Percentiles rank a stretch among this genome's conserved stretches.
Evolutionary conservation across 2,329 filamentous ascomycete genomes (phyloP).

Genomic region (Aspergillus flavus): DNA sequence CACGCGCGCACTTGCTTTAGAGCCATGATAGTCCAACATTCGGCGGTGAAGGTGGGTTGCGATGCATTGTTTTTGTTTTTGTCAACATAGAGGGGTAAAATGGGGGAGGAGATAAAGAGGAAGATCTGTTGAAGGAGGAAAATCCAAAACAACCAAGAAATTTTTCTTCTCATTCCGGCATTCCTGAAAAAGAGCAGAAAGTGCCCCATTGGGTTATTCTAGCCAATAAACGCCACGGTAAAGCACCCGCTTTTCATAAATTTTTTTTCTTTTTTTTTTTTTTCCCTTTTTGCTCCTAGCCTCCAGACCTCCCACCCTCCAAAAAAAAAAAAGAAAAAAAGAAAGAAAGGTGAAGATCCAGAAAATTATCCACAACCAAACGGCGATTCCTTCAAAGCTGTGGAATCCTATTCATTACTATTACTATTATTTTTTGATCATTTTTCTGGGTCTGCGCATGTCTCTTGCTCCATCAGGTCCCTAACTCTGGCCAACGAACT

Average conservation of each 20-base stretch:
- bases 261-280: constrained; percentile 18
- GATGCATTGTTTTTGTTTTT: not conserved
- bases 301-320: not conserved
- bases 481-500: constrained; percentile 20
- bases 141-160: constrained; percentile 3
- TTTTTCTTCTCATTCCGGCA: constrained; percentile 1
- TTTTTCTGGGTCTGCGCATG: constrained; percentile 11
- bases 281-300: not conserved
- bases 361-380: constrained; percentile 7
- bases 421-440: constrained; percentile 21
- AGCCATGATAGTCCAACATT: not conserved
- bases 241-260: constrained; percentile 22
- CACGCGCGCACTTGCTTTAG: not conserved
- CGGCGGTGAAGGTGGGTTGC: constrained; percentile 9
- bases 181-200: constrained; percentile 3
- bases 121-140: not conserved
- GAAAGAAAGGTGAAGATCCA: constrained; percentile 16
- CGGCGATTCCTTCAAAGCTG: constrained; percentile 14
- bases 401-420: constrained; percentile 15
- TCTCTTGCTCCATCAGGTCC: constrained; percentile 5
- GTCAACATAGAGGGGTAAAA: constrained; percentile 10
- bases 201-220: constrained; percentile 8
- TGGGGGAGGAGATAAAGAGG: not conserved
- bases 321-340: constrained; percentile 3
- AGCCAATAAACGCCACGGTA: constrained; percentile 28